phyloP scores from a whole-genome alignment of 495 filamentous ascomycete genomes.

The Thozetella sp. region DNA sequence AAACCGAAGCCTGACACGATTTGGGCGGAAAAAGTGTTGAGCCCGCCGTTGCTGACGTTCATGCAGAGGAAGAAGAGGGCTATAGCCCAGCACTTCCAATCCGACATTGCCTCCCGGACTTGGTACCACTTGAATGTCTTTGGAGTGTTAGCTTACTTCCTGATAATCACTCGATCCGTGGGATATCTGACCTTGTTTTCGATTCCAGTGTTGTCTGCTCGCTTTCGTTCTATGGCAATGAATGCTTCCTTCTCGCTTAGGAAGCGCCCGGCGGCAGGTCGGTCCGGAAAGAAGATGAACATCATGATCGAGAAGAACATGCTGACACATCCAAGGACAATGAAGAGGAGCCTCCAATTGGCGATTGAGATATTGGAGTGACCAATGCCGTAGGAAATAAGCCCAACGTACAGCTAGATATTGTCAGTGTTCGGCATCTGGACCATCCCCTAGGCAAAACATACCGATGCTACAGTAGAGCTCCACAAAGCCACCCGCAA shows the following conservation, averaged over 20 bases:
- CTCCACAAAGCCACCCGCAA: background rate
- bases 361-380: background rate
- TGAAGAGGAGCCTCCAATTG: conserved; percentile 38
- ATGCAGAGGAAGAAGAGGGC: background rate
- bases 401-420: background rate
- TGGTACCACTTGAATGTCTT: conserved; percentile 51
- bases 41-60: conserved; percentile 2
- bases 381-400: conserved; percentile 1
- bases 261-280: conserved; percentile 39
- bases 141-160: background rate
- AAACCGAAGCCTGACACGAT: conserved; percentile 20
- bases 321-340: conserved; percentile 35
- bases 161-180: background rate
- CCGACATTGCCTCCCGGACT: conserved; percentile 53
- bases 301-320: conserved; percentile 31
- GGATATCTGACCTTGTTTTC: conserved; percentile 55
- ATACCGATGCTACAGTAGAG: background rate
- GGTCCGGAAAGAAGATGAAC: conserved; percentile 45
- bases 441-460: background rate
- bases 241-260: conserved; percentile 41
- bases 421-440: background rate
- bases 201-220: conserved; percentile 62
- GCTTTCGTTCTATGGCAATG: conserved; percentile 56
- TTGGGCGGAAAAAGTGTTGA: conserved; percentile 18
- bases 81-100: conserved; percentile 48